Evolutionary conservation across 352 stramenopile species (phyloP), one percentile per base, ranked within the genome.

Genomic region (Pythium sukuiense): DNA sequence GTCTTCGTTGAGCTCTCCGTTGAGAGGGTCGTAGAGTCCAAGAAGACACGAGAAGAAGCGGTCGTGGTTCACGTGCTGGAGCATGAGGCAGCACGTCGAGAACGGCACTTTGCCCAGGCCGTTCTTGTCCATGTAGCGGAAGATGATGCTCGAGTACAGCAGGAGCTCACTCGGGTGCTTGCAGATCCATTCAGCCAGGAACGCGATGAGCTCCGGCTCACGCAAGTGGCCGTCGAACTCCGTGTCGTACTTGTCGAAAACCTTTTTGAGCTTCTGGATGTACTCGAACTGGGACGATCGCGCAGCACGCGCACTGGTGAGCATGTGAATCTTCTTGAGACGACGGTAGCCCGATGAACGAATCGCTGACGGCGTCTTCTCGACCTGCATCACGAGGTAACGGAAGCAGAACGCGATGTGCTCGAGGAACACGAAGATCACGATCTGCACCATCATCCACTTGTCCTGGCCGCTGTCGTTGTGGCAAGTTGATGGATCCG

Each of bases 71-170:
- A 93, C 87, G 58, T 95, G 87, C 65, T 93, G 85, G 50, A 95
- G 85, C 80, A 95, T 92, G 26, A 95, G 74, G 54, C 85, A 95
- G 62, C 84, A 93, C 24, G 87, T 93, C 35, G 87, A 80, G 45
- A 95, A 95, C 3, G 83, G 85, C 39, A 95, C 81, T 24, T 84
- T 81, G 43, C 87, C 87, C 24, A 95, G 56, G 16, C 83, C 76
- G 63, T 87, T 92, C 67, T 95, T 95, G 73, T 95, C 87, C 87
- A 95, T 93, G 67, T 95, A 95, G 2, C 87, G 80, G 74, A 93
- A 93, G 37, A 95, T 91, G 33, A 92, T 85, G 29, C 85, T 79
- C 53, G 85, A 89, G 30, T 87, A 92, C 24, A 85, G 84, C 41
- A 93, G 67, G 33, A 95, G 59, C 63, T 93, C 83, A 8, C 79